phyloP scores from a whole-genome alignment of 1,284 basidiomycete genomes.

The Naganishia albida region DNA sequence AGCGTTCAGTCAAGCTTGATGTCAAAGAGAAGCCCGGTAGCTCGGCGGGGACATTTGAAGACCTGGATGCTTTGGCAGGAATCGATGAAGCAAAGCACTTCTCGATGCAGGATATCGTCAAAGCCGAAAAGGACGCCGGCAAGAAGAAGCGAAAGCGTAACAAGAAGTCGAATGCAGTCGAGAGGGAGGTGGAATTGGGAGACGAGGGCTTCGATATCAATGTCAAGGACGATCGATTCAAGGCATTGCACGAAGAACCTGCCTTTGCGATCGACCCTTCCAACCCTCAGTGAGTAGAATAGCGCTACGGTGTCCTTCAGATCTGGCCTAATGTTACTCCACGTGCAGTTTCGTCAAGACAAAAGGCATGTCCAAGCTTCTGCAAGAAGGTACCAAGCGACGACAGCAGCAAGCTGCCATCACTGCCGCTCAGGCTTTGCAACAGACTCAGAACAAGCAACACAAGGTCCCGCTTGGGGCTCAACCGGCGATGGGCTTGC shows the following conservation, averaged over 20 bases:
- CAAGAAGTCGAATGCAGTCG: conserved; percentile 56
- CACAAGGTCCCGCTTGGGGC: conserved; percentile 37
- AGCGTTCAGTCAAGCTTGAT: not conserved
- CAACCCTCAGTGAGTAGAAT: conserved; percentile 76
- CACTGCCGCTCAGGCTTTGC: conserved; percentile 14
- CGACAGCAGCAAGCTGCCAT: conserved; percentile 53
- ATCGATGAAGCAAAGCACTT: conserved; percentile 72
- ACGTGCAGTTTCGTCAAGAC: conserved; percentile 78
- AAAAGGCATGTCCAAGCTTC: conserved; percentile 76
- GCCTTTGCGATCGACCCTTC: conserved; percentile 94
- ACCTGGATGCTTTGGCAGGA: conserved; percentile 26
- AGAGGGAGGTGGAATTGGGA: conserved; percentile 59
- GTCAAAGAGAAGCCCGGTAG: not conserved
- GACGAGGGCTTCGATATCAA: conserved; percentile 72
- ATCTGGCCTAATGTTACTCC: conserved; percentile 21
- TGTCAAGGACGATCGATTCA: conserved; percentile 85
- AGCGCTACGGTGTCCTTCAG: conserved; percentile 1
- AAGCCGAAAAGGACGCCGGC: conserved; percentile 68
- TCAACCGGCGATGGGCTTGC: conserved; percentile 28
- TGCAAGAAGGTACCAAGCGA: conserved; percentile 60
- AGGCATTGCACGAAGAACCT: conserved; percentile 82
- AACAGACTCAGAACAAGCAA: conserved; percentile 44
- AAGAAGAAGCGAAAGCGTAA: conserved; percentile 60
- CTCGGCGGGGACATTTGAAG: conserved; percentile 26
- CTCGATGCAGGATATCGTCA: conserved; percentile 84